Conservation (phyloP, 306 rosid species). For the Chamaecrista fasciculata region DNA sequence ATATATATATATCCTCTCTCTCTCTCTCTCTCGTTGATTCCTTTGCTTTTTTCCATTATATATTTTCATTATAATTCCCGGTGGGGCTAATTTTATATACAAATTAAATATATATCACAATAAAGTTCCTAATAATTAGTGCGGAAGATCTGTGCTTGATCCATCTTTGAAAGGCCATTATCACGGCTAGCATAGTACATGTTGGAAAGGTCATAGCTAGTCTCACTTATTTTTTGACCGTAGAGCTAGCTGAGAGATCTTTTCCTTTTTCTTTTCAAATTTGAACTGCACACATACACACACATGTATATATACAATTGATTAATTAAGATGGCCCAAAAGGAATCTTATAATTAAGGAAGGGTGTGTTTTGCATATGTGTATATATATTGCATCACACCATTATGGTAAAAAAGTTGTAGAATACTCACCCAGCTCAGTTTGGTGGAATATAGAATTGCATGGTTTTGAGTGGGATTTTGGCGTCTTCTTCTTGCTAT, state of each 20-base stretch:
- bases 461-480: constrained; percentile 69
- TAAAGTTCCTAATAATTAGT: constrained; percentile 35
- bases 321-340: constrained; percentile 18
- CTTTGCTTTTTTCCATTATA: constrained; percentile 28
- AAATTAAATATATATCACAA: not conserved
- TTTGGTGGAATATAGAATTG: constrained; percentile 54
- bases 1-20: not conserved
- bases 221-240: constrained; percentile 47
- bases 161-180: constrained; percentile 17
- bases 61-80: constrained; percentile 27
- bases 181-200: not conserved
- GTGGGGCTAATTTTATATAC: not conserved
- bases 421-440: constrained; percentile 41
- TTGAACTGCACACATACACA: not conserved
- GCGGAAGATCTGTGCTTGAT: constrained; percentile 18
- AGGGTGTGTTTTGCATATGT: constrained; percentile 18
- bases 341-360: constrained; percentile 16
- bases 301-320: too few species aligned
- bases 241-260: constrained; percentile 8
- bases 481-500: constrained; percentile 68
- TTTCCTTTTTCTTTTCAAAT: constrained; percentile 10
- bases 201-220: constrained; percentile 29
- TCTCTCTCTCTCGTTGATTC: constrained; percentile 33
- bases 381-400: not conserved
- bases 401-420: constrained; percentile 37